Evolutionary conservation across 257 asterid genomes (phyloP).

Genomic region (Penstemon eatonii): DNA sequence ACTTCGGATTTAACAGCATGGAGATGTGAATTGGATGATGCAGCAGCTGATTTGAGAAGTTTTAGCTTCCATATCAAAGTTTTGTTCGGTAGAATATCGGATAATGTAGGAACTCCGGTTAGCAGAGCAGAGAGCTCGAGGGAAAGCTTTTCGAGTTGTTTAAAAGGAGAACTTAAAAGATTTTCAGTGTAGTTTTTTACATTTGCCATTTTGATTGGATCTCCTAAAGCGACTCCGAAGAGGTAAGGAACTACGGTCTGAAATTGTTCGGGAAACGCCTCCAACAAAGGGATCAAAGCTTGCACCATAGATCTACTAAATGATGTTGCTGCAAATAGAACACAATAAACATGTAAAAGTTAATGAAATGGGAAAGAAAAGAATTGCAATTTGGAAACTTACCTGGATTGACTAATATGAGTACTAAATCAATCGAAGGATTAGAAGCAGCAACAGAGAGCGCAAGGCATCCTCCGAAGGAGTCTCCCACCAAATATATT

Average conservation of each 20-base stretch:
- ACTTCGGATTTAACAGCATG: slow-evolving; percentile 44
- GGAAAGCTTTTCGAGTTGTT: slow-evolving; percentile 31
- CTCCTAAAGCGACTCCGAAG: slow-evolving; percentile 32
- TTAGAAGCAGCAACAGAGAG: slow-evolving; percentile 61
- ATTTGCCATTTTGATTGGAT: slow-evolving; percentile 51
- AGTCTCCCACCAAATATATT: slow-evolving; percentile 56
- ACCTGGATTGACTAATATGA: slow-evolving; percentile 64
- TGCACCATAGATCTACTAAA: slow-evolving; percentile 47
- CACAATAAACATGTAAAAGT: not conserved
- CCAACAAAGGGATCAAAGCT: slow-evolving; percentile 42
- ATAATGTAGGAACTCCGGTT: slow-evolving; percentile 26
- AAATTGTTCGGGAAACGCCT: slow-evolving; percentile 41
- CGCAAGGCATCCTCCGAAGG: slow-evolving; percentile 63
- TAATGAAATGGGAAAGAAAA: not conserved
- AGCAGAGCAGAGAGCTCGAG: slow-evolving; percentile 29
- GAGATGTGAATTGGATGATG: slow-evolving; percentile 40
- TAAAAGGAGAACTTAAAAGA: slow-evolving; percentile 18
- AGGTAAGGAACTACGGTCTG: slow-evolving; percentile 38
- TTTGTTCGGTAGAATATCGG: slow-evolving; percentile 33
- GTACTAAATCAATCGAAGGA: slow-evolving; percentile 48
- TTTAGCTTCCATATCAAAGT: slow-evolving; percentile 46
- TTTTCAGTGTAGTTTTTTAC: slow-evolving; percentile 5
- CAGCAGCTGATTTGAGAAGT: slow-evolving; percentile 44
- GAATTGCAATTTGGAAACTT: not conserved
- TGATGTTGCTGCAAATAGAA: slow-evolving; percentile 54